Base-by-base conservation (phyloP, 371 early-diverging fungal species). In the Mortierella sp. region DNA sequence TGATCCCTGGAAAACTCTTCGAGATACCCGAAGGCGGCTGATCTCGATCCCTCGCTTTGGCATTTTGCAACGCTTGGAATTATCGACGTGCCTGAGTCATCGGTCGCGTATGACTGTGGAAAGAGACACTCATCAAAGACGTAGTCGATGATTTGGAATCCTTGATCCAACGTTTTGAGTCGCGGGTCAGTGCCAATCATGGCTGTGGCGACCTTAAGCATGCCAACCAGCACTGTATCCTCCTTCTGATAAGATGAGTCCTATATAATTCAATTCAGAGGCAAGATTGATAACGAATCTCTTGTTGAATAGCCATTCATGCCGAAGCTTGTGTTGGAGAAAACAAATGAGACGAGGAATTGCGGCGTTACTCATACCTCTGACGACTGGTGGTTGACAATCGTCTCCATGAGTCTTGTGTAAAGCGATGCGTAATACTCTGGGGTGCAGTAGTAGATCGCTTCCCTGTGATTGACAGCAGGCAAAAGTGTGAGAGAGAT, bases 1-100 rank as follows among this genome's bases (percentile, higher is more conserved):
- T 78, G 77, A 11, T 79, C 87, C 19, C 71, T 75, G 5, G 83
- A 79, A 14, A 74, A 75, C 59, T 87, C 88, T 50, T 87, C 79
- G 50, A 90, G 77, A 28, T 88, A 82, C 14, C 64, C 73, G 19
- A 90, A 86, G 5, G 90, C 90, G 2, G 90, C 88, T 4, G 82
- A 77, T 3, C 86, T 79, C 24, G 86, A 86, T 37, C 77, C 80
- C 16, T 82, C 82, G 43, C 82, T 82, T 69, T 79, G 79, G 55
- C 86, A 86, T 48, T 86, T 82, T 9, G 82, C 79, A 11, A 34
- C 43, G 9, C 26, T 53, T 14, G 72, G 76, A 3, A 54, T 59
- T 37, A 44, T 19, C 24, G 75, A 21, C 4, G 26, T 51, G 16
- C 55, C 54, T 10, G 59, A 54, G 19, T 43, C 28, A 14, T 59